phyloP scores from a whole-genome alignment of 164 flowering plant genomes.

The Aristolochia californica region DNA sequence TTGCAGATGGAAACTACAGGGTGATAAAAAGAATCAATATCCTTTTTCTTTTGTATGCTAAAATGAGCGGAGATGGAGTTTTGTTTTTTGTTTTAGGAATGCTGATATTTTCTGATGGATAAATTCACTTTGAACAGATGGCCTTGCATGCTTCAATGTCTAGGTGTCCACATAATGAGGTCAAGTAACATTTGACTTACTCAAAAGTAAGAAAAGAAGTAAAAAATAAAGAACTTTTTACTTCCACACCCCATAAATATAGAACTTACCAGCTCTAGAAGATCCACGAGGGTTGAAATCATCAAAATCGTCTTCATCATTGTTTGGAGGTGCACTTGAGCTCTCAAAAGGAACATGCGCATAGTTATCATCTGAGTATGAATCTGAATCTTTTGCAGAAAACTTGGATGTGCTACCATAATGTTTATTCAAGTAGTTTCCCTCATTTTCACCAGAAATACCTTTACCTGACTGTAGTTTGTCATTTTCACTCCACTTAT shows the following conservation, averaged over 20 bases:
- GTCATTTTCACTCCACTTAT: slow-evolving; percentile 19
- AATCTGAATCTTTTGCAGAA: slow-evolving; percentile 19
- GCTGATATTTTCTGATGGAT: too few relatives aligned
- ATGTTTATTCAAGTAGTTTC: slow-evolving; percentile 18
- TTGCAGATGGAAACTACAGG: too few relatives aligned
- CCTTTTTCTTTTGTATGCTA: too few relatives aligned
- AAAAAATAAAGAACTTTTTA: neutral
- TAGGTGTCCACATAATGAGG: too few relatives aligned
- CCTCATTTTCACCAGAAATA: slow-evolving; percentile 19
- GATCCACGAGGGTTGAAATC: slow-evolving; percentile 97
- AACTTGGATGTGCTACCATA: slow-evolving; percentile 23
- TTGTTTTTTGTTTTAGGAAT: too few relatives aligned
- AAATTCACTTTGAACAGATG: too few relatives aligned
- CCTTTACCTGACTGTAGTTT: slow-evolving; percentile 35
- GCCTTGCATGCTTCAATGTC: too few relatives aligned
- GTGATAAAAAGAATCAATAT: too few relatives aligned
- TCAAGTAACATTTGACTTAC: too few relatives aligned
- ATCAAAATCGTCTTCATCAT: slow-evolving; percentile 71
- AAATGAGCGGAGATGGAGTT: too few relatives aligned
- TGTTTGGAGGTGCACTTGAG: slow-evolving; percentile 30
- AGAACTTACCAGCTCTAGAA: slow-evolving; percentile 51
- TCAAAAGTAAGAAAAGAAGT: neutral
- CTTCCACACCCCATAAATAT: neutral
- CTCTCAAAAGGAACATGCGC: slow-evolving; percentile 33
- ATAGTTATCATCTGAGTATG: slow-evolving; percentile 24